Evolutionary conservation across 306 rosid species (phyloP).

Genomic region (Pyrus betulifolia): DNA sequence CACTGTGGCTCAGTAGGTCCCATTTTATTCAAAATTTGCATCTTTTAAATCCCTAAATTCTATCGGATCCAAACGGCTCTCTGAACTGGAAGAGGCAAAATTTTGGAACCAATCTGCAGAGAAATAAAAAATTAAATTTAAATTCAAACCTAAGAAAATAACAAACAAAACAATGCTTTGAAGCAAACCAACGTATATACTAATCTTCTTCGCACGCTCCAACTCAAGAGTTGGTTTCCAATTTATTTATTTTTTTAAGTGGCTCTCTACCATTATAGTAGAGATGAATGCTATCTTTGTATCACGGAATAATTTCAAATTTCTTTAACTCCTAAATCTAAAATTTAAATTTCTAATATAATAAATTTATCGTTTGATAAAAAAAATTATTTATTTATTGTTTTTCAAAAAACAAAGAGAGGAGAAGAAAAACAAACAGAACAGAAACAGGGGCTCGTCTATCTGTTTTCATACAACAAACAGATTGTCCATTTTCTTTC

Average conservation of each 20-base stretch:
- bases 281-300: too few relatives aligned
- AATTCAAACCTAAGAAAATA: neutral
- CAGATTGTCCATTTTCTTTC: slow-evolving; percentile 1
- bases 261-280: too few relatives aligned
- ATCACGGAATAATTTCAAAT: too few relatives aligned
- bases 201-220: neutral
- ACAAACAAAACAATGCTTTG: slow-evolving; percentile 5
- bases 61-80: slow-evolving; percentile 42
- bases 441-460: neutral
- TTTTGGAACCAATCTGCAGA: too few relatives aligned
- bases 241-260: neutral
- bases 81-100: neutral
- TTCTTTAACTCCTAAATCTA: too few relatives aligned
- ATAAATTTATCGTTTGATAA: too few relatives aligned
- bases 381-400: neutral
- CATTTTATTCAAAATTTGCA: neutral
- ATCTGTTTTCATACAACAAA: neutral
- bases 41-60: neutral
- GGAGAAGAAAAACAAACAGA: slow-evolving; percentile 9
- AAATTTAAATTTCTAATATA: too few relatives aligned
- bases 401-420: neutral
- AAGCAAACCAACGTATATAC: slow-evolving; percentile 17
- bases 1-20: neutral
- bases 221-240: neutral
- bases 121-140: slow-evolving; percentile 4